These are phyloP conservation scores for Arxiozyma heterogenica DNA, from an alignment of 1,139 yeast genomes.

Conservation along the genomic window DNA sequence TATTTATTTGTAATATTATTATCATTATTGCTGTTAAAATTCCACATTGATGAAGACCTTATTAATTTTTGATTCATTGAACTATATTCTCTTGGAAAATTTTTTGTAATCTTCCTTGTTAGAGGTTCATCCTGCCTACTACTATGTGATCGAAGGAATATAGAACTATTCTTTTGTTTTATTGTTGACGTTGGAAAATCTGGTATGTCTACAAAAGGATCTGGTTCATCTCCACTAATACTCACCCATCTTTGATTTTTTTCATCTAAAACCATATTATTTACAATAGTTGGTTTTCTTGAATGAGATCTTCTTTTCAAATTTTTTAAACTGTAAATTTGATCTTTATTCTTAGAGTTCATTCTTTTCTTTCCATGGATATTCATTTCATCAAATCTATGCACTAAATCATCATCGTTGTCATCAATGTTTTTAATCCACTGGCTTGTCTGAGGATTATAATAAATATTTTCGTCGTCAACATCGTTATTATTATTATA, in stretches of 20 bases:
- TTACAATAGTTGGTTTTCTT: conserved; percentile 29
- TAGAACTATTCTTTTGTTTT: conserved; percentile 9
- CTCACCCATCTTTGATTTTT: conserved; percentile 45
- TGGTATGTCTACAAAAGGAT: conserved; percentile 31
- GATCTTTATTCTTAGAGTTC: background rate
- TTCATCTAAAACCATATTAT: conserved; percentile 49
- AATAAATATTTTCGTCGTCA: conserved; percentile 37
- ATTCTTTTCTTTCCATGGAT: conserved; percentile 17
- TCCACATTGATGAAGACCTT: background rate
- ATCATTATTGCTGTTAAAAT: background rate
- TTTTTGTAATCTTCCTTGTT: background rate
- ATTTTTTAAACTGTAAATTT: conserved; percentile 3
- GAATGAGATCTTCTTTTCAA: conserved; percentile 7
- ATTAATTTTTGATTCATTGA: conserved; percentile 10
- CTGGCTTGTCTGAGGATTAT: conserved; percentile 39
- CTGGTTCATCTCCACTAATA: conserved; percentile 32
- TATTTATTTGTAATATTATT: conserved; percentile 14
- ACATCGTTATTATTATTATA: conserved; percentile 4
- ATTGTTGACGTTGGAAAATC: background rate
- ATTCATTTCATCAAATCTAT: conserved; percentile 35
- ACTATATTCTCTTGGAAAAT: conserved; percentile 16
- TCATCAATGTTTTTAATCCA: conserved; percentile 46
- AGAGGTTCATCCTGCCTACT: background rate
- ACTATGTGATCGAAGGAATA: conserved; percentile 19
- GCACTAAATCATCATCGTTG: conserved; percentile 38